Evolutionary conservation across 345 rosid species (phyloP), one percentile per base, ranked within the genome.

Genomic region (Gossypium turneri): DNA sequence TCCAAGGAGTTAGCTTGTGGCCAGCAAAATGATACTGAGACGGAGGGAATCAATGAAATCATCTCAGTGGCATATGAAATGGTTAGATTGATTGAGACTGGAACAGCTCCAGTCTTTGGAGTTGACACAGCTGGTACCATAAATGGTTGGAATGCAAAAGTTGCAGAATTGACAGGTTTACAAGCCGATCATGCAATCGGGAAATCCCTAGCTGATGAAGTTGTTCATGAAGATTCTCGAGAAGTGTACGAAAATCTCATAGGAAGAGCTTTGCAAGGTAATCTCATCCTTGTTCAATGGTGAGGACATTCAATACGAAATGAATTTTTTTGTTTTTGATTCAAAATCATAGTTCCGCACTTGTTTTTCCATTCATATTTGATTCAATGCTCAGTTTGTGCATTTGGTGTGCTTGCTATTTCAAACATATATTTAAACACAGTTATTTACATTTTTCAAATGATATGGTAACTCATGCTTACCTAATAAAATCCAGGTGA

Each of bases 61-160:
- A 79, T 84, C 75, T 90, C 96, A 7, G 88, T 88, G 53, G 92
- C 91, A 11, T 87, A 88, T 79, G 96, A 94, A 82, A 94, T 94
- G 96, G 97, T 87, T 73, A 89, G 96, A 66, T 76, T 92, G 85
- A 89, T 92, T 65, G 96, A 94, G 82, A 90, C 94, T 15, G 97
- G 97, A 3, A 86, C 92, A 19, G 94, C 87, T 8, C 97, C 98
- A 12, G 89, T 94, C 17, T 90, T 94, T 57, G 97, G 98, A 64
- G 96, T 90, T 77, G 90, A 94, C 85, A 84, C 87, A 64, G 75
- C 77, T 5, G 97, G 97, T 77, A 82, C 79, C 63, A 79, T 94
- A 66, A 90, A 92, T 80, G 98, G 98, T 22, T 94, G 98, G 97
- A 94, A 90, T 76, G 81, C 84, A 12, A 90, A 92, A 85, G 74